Conservation (phyloP, 306 rosid genomes). For the barrel medic (Medicago truncatula) region MtrunA17r5.0-ANR NC_053049.1:46295001-46295500, state of each 20-base stretch:
- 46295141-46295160: slow-evolving; percentile 74
- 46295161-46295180: slow-evolving; percentile 70
- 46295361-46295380: slow-evolving; percentile 65
- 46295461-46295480: slow-evolving; percentile 60
- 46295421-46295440: slow-evolving; percentile 52
- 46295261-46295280: slow-evolving; percentile 72
- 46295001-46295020: slow-evolving; percentile 53
- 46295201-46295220: slow-evolving; percentile 42
- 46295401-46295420: slow-evolving; percentile 68
- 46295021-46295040: neutral
- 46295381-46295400: slow-evolving; percentile 92
- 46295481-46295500: slow-evolving; percentile 84
- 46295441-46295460: neutral
- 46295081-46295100: neutral
- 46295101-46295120: slow-evolving; percentile 20
- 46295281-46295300: slow-evolving; percentile 88
- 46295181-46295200: slow-evolving; percentile 61
- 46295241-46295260: slow-evolving; percentile 67
- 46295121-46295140: slow-evolving; percentile 19
- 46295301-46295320: slow-evolving; percentile 80
- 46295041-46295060: neutral
- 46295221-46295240: slow-evolving; percentile 55
- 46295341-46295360: slow-evolving; percentile 65
- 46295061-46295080: neutral
- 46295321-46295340: slow-evolving; percentile 77